Conservation (phyloP, 208 protist species). For the Leishmania braziliensis region DNA sequence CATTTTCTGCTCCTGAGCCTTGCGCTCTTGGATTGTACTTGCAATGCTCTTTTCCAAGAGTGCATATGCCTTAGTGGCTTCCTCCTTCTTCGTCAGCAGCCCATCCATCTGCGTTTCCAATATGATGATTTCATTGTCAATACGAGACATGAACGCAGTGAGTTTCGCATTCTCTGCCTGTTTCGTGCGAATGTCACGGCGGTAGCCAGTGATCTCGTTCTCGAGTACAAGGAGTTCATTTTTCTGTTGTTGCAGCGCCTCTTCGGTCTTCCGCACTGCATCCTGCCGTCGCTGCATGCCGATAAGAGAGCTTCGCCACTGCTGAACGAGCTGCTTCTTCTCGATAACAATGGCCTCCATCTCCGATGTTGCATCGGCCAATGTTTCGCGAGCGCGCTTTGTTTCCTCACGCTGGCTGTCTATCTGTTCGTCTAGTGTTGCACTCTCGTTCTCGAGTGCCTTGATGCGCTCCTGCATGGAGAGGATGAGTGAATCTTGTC, state of each 20-base stretch:
- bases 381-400: conserved; percentile 78
- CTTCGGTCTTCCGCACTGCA: conserved; percentile 92
- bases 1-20: conserved; percentile 82
- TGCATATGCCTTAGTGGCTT: conserved; percentile 70
- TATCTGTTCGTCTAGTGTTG: conserved; percentile 86
- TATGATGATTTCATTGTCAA: conserved; percentile 90
- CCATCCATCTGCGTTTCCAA: conserved; percentile 92
- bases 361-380: conserved; percentile 92
- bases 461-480: conserved; percentile 87
- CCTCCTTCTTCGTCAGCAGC: conserved; percentile 72
- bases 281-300: conserved; percentile 95
- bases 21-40: conserved; percentile 76
- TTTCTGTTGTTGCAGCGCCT: conserved; percentile 91
- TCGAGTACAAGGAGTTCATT: conserved; percentile 90
- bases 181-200: conserved; percentile 78
- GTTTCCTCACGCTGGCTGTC: conserved; percentile 91
- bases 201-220: conserved; percentile 92
- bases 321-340: conserved; percentile 95
- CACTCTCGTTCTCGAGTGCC: conserved; percentile 82
- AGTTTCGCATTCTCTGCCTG: conserved; percentile 92
- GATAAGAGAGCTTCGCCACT: conserved; percentile 93
- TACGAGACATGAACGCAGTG: conserved; percentile 88
- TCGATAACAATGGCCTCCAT: conserved; percentile 96
- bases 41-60: conserved; percentile 85
- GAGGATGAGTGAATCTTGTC: conserved; percentile 93